Evolutionary conservation across 139 green algal genomes (phyloP).

Genomic region (Coccomyxa sp.): DNA sequence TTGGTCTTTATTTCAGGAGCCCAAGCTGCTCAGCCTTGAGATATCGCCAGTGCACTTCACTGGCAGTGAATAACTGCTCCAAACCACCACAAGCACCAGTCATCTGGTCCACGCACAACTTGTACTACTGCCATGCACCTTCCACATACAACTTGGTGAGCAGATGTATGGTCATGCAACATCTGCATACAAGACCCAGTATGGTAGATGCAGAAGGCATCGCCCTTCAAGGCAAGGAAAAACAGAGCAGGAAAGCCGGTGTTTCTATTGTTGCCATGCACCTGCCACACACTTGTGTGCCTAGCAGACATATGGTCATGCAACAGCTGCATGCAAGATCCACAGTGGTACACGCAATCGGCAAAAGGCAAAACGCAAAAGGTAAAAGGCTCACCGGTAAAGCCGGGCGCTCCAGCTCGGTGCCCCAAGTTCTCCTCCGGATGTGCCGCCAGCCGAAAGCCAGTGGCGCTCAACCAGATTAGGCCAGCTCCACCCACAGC

Average conservation of each 20-base stretch:
- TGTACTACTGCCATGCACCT: too few relatives aligned
- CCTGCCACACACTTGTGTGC: not conserved
- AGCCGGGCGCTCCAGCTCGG: not conserved
- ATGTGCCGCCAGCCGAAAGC: not conserved
- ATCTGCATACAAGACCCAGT: not conserved
- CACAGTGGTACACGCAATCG: not conserved
- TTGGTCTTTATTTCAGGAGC: not conserved
- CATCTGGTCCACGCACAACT: not conserved
- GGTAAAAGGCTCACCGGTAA: not conserved
- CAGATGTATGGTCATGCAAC: not conserved
- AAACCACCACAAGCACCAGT: not conserved
- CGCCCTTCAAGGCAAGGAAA: not conserved
- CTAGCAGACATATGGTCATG: not conserved
- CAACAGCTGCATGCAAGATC: not conserved
- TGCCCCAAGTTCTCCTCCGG: conserved; percentile 1
- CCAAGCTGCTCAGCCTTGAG: not conserved
- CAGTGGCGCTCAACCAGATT: not conserved
- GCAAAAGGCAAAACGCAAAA: not conserved
- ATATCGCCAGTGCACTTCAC: not conserved
- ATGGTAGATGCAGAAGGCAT: not conserved
- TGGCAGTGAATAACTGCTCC: not conserved
- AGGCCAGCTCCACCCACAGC: too few relatives aligned
- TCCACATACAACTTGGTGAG: too few relatives aligned
- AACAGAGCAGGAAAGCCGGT: not conserved
- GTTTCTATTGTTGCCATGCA: not conserved